Evolutionary conservation across 2,329 filamentous ascomycete genomes (phyloP), one percentile per base, ranked within the genome.

Genomic region (Hirsutella thompsonii): DNA sequence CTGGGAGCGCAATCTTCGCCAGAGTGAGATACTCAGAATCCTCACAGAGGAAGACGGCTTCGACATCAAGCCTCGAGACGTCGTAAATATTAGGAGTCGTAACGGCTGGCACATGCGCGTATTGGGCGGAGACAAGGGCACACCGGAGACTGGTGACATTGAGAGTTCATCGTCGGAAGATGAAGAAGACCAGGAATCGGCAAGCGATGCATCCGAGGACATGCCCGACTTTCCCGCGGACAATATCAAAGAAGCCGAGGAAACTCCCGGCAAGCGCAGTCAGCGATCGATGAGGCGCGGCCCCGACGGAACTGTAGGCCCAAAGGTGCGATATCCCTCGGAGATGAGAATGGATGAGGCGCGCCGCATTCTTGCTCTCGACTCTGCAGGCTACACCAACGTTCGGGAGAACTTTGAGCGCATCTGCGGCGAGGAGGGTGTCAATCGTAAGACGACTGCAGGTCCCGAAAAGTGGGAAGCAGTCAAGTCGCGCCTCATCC

Each of bases 311-410:
- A 14, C 14, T 3, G 14, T 18, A 2, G 32, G 32, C 13, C 5
- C 16, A 18, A 9, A 34, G 9, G 81, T 82, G 13, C 76, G 85
- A 19, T 92, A 87, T 47, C 83, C 83, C 1, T 90, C 84, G 0
- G 85, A 92, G 58, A 89, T 82, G 11, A 89, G 84, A 0, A 74
- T 92, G 44, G 81, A 85, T 48, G 83, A 90, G 59, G 81, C 81
- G 53, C 85, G 87, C 53, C 69, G 70, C 11, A 81, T 79, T 44
- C 65, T 93, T 21, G 67, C 63, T 30, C 65, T 93, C 28, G 74
- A 82, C 51, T 74, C 70, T 38, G 58, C 67, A 1, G 63, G 73
- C 34, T 92, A 92, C 55, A 70, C 69, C 26, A 62, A 74, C 44
- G 58, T 86, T 14, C 74, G 85, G 23, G 68, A 77, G 38, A 71